phyloP scores from a whole-genome alignment of 257 asterid genomes.

The Solanum etuberosum region DNA sequence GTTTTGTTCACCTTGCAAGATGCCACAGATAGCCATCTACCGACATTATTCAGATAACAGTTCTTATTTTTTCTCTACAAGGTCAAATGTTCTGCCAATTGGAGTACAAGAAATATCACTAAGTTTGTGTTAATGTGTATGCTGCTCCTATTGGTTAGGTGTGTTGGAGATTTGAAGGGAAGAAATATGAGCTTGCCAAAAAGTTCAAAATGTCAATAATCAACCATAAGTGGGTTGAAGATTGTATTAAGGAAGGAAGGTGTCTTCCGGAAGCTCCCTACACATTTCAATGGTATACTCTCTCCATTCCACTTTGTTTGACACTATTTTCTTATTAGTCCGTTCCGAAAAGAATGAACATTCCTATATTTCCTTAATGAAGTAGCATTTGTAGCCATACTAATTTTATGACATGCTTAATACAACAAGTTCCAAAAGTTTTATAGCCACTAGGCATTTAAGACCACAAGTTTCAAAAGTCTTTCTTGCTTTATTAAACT shows the following conservation, averaged over 20 bases:
- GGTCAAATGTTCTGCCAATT: neutral
- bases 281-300: constrained; percentile 43
- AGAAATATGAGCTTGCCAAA: constrained; percentile 10
- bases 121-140: constrained; percentile 23
- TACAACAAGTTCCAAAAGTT: neutral
- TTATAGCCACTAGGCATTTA: neutral
- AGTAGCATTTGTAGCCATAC: neutral
- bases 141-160: constrained; percentile 45
- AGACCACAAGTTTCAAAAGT: neutral
- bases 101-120: neutral
- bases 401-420: neutral
- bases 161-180: constrained; percentile 35
- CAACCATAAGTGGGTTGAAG: constrained; percentile 90
- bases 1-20: neutral
- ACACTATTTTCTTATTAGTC: neutral
- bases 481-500: neutral
- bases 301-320: neutral
- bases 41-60: neutral
- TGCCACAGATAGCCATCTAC: neutral
- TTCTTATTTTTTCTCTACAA: neutral
- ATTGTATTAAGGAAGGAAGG: constrained; percentile 52
- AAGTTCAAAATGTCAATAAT: constrained; percentile 33
- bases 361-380: neutral
- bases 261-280: constrained; percentile 53
- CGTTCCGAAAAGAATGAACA: neutral